Evolutionary conservation across 2,329 filamentous ascomycete genomes (phyloP), one percentile per base, ranked within the genome.

Genomic region (Huntiella bhutanensis): DNA sequence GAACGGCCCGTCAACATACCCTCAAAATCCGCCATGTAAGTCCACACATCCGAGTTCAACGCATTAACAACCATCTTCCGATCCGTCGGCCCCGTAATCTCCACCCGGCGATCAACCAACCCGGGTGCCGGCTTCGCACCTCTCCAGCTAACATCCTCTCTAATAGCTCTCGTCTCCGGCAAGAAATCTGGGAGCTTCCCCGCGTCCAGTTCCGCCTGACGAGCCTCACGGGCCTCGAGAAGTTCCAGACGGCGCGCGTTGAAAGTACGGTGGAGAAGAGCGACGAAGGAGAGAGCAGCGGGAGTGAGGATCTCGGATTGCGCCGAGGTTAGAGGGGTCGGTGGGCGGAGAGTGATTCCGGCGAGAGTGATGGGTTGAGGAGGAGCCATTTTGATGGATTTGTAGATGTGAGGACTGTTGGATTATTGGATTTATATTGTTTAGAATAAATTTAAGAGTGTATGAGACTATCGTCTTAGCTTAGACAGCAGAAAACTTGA

Each of bases 11-110:
- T 15, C 16, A 32, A 61, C 72, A 57, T 63, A 91, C 87, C 88
- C 67, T 98, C 91, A 55, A 98, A 93, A 64, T 98, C 91, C 41
- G 91, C 91, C 91, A 98, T 98, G 59, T 96, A 98, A 48, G 88
- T 96, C 81, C 83, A 96, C 17, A 96, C 91, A 58, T 96, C 75
- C 40, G 88, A 80, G 64, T 96, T 98, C 60, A 96, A 60, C 7
- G 91, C 91, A 62, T 98, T 98, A 52, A 96, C 84, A 41, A 96
- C 86, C 91, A 98, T 98, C 74, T 96, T 98, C 55, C 91, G 75
- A 65, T 96, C 91, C 5, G 87, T 95, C 1, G 91, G 91, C 6
- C 91, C 91, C 4, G 91, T 98, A 58, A 96, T 98, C 69, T 98
- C 91, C 32, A 95, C 83, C 51, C 91, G 77, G 53, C 91, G 80